phyloP scores from a whole-genome alignment of 1,284 basidiomycete species.

The Macrocystidia cucumis region DNA sequence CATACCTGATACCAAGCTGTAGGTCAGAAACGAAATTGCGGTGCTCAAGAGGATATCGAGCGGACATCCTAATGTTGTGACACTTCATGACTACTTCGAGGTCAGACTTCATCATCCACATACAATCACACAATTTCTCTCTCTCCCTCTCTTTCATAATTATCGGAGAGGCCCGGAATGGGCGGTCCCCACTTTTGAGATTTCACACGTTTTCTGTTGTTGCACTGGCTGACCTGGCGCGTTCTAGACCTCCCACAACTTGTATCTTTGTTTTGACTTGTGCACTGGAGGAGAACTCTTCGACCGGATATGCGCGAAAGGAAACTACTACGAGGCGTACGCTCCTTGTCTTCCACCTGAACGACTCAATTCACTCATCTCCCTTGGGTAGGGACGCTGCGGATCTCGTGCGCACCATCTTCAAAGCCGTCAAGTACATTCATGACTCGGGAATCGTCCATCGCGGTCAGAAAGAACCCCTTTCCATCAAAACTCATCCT shows the following conservation, averaged over 20 bases:
- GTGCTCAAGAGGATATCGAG: slow-evolving; percentile 94
- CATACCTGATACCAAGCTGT: slow-evolving; percentile 3
- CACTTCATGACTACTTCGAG: slow-evolving; percentile 96
- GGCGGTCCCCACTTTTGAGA: too few species aligned
- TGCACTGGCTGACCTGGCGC: background rate
- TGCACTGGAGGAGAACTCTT: slow-evolving; percentile 98
- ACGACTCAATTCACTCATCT: slow-evolving; percentile 4
- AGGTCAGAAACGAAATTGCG: slow-evolving; percentile 96
- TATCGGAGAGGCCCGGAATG: too few species aligned
- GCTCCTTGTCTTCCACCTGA: slow-evolving; percentile 14
- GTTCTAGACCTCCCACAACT: slow-evolving; percentile 80
- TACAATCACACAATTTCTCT: background rate
- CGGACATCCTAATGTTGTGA: slow-evolving; percentile 85
- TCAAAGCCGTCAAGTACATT: slow-evolving; percentile 86
- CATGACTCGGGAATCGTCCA: slow-evolving; percentile 96
- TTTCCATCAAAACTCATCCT: slow-evolving; percentile 1
- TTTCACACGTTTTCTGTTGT: too few species aligned
- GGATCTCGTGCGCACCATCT: slow-evolving; percentile 81
- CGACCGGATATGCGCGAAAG: slow-evolving; percentile 96
- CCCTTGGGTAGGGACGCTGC: slow-evolving; percentile 71
- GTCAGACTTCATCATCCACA: slow-evolving; percentile 27
- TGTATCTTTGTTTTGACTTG: slow-evolving; percentile 93
- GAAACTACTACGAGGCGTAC: slow-evolving; percentile 92
- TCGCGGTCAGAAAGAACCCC: slow-evolving; percentile 46
- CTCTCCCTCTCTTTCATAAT: too few species aligned